Base-by-base conservation (phyloP, 192 early-diverging fungal species). In the Phycomyces nitens region DNA sequence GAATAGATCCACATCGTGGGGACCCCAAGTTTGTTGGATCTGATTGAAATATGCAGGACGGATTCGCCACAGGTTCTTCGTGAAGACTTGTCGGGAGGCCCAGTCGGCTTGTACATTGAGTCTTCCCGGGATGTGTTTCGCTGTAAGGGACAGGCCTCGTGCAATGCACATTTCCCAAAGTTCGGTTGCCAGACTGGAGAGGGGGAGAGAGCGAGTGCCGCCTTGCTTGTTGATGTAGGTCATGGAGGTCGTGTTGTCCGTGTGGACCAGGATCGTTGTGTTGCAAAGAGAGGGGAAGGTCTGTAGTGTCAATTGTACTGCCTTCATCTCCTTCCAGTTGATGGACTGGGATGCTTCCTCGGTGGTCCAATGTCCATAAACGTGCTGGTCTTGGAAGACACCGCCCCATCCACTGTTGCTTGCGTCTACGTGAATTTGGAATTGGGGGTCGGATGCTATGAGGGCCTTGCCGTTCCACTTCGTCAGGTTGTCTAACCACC, bases 241-340 rank as follows among this genome's bases (percentile, higher is more conserved):
- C 20, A 56, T 34, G 10, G 42, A 29, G 7, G 53, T 65, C 14
- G 41, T 56, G 38, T 57, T 51, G 60, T 62, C 47, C 0, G 60
- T 60, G 23, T 27, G 43, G 14, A 57, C 50, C 1, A 51, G 11
- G 8, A 57, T 26, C 8, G 24, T 27, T 3, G 1, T 57, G 43
- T 39, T 26, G 1, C 34, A n/a, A 14, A 56, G 41, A 11, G 11
- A 5, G 1, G 22, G 23, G 8, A 56, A 65, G 26, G 54, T 23
- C 1, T 38, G 42, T 0, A 44, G 55, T 12, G 63, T 53, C 5
- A 61, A 27, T 40, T 57, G 56, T 0, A 64, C 69, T 20, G 54
- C 40, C 42, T 62, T 53, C 5, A 76, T 8, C 24, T 76, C 70
- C 27, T 69, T 66, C 56, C 51, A 69, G 40, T 72, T 77, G 59